Evolutionary conservation across 1,139 yeast genomes (phyloP), one percentile per base, ranked within the genome.

Genomic region (Yamadazyma trypodendri): DNA sequence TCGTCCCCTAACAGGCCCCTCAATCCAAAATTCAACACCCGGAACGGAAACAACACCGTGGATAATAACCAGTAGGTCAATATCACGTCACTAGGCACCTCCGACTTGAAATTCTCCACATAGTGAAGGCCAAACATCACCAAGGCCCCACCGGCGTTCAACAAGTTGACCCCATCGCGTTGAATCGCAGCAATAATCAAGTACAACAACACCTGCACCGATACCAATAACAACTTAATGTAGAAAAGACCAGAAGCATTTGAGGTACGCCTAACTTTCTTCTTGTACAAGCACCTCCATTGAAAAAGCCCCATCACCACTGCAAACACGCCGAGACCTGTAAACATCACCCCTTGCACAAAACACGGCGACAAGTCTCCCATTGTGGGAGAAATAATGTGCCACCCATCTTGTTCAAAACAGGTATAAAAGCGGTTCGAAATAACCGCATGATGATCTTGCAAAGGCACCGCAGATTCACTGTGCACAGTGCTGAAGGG

Each of bases 341-440:
- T 75, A 44, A 77, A 63, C 6, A 87, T 54, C 0, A 73, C 65
- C 24, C 95, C 96, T 50, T 84, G 86, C 29, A 83, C 67, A 52
- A 89, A 82, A 53, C 97, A 90, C 3, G 90, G 84, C 1, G 96
- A 79, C 41, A 87, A 73, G 52, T 84, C 95, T 33, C 77, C 77
- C 49, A 77, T 77, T 6, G 49, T 37, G 32, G 68, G 34, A 72
- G 84, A 65, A 9, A 85, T 58, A 0, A 94, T 87, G 1, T 86
- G 84, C 81, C 88, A 85, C 2, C 95, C 95, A 6, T 14, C 28
- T 21, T 38, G 13, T 25, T 32, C 10, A 39, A 14, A 9, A 43
- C 39, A 32, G 43, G 46, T 10, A 58, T 47, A 33, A 28, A 23
- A 23, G n/a, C 29, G 15, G 20, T 15, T 15, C 8, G 8, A 5